Evolutionary conservation across 2,329 filamentous ascomycete species (phyloP).

Genomic region (Alternaria conjuncta): DNA sequence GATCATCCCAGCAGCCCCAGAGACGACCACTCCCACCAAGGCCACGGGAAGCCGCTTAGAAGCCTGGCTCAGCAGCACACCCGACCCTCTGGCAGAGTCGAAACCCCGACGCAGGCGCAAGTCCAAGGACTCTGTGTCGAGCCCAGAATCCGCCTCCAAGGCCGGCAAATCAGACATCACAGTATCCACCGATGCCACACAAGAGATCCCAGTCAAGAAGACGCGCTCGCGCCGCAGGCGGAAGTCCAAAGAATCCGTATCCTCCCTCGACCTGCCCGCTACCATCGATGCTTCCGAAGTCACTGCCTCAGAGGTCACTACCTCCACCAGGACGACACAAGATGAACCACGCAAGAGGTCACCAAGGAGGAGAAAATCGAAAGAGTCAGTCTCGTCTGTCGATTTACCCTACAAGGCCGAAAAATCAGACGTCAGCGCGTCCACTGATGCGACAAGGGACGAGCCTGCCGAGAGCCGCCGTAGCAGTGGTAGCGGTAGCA

Average conservation of each 20-base stretch:
- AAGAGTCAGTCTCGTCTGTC: slow-evolving; percentile 36
- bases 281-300: slow-evolving; percentile 35
- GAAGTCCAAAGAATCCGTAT: slow-evolving; percentile 39
- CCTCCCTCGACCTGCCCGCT: slow-evolving; percentile 30
- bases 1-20: slow-evolving; percentile 21
- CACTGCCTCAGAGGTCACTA: slow-evolving; percentile 32
- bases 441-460: slow-evolving; percentile 29
- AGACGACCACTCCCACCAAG: slow-evolving; percentile 48
- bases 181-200: slow-evolving; percentile 29
- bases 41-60: slow-evolving; percentile 62
- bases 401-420: slow-evolving; percentile 32
- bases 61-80: slow-evolving; percentile 65
- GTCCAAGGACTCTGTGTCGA: slow-evolving; percentile 42
- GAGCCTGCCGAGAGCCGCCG: slow-evolving; percentile 27
- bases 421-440: slow-evolving; percentile 36
- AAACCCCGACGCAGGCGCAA: slow-evolving; percentile 44
- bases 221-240: slow-evolving; percentile 41
- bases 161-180: slow-evolving; percentile 38
- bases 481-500: slow-evolving; percentile 28
- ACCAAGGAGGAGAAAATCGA: slow-evolving; percentile 37
- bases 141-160: slow-evolving; percentile 31
- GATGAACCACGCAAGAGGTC: slow-evolving; percentile 36
- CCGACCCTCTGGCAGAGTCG: slow-evolving; percentile 62
- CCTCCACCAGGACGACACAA: slow-evolving; percentile 27
- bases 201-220: slow-evolving; percentile 29